Evolutionary conservation across 176 grass and related monocot genomes (phyloP), one percentile per base, ranked within the genome.

Genomic region (Tillandsia leiboldiana): DNA sequence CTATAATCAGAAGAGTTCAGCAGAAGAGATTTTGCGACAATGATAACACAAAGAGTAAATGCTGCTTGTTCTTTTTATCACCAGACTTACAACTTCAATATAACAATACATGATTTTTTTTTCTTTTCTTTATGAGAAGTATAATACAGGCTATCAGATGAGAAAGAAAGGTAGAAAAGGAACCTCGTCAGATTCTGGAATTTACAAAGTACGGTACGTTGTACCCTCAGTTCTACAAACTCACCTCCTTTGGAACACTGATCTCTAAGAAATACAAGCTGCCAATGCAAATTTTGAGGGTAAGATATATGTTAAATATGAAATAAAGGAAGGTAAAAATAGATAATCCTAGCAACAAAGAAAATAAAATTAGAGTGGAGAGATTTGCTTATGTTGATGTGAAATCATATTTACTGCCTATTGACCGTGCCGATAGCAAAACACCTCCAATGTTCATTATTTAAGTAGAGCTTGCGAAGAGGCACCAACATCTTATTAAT

Each of bases 221-320:
- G n/a, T 3, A 8, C 2, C 10, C n/a, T 23, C 11, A 64, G 2
- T 26, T 59, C 50, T 75, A 76, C 72, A 84, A 73, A 20, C 69
- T 90, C 67, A 90, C 74, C 61, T 90, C 93, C 86, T 93, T 82
- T 13, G 94, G 94, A 10, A 99, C 75, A 53, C 94, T 99, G 74
- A 90, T 83, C 51, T 93, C 89, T 83, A 99, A 69, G 79, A 99
- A 93, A 77, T 97, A 97, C 66, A 92, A 87, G 70, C 94, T 97
- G 86, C n/a, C 53, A 64, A 86, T 61, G 54, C 24, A 50, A 53
- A 80, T 13, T 6, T 13, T 56, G 11, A 61, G 17, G 15, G 51
- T 9, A 26, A 23, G 47, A 50, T 3, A 56, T 50, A 76, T 13
- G 14, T 69, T 11, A 33, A 66, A 48, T 49, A 12, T 69, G 63